Conservation (phyloP, 177 flowering plant genomes). For the Vitis hybrid region DNA sequence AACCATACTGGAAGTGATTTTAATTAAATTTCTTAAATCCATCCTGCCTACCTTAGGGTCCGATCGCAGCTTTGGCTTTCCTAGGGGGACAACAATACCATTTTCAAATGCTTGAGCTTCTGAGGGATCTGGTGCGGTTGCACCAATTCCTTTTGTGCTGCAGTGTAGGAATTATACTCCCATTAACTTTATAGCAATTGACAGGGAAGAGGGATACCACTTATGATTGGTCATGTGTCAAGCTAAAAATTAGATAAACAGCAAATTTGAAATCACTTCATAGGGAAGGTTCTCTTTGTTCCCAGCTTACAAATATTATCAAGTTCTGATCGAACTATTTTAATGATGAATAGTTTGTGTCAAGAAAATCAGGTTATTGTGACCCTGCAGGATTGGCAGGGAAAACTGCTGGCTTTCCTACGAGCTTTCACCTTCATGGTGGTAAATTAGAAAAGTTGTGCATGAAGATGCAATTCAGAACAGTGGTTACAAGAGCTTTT, state of each 20-base stretch:
- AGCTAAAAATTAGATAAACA: too few species aligned
- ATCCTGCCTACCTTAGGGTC: slow-evolving; percentile 40
- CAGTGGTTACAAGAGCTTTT: too few species aligned
- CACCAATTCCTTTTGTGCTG: slow-evolving; percentile 95
- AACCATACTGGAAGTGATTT: background rate
- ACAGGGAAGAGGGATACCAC: background rate
- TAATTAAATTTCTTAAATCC: background rate
- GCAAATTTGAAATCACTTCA: too few species aligned
- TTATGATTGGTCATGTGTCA: too few species aligned
- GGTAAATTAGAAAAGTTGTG: background rate
- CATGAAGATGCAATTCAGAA: background rate
- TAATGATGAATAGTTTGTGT: background rate
- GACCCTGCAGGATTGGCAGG: background rate
- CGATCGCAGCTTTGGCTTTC: slow-evolving; percentile 58
- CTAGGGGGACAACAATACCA: slow-evolving; percentile 78
- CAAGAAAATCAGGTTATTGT: background rate
- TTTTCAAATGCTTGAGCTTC: slow-evolving; percentile 58
- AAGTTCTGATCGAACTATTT: too few species aligned
- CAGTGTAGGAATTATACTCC: slow-evolving; percentile 12
- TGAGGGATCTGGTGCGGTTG: slow-evolving; percentile 70
- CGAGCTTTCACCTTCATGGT: background rate
- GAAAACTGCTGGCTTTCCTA: background rate
- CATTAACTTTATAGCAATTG: background rate
- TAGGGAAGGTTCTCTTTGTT: too few species aligned
- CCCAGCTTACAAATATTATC: too few species aligned